These are phyloP conservation scores for Citeromyces hawaiiensis DNA, from an alignment of 1,139 yeast species.

Conservation along the genomic window DNA sequence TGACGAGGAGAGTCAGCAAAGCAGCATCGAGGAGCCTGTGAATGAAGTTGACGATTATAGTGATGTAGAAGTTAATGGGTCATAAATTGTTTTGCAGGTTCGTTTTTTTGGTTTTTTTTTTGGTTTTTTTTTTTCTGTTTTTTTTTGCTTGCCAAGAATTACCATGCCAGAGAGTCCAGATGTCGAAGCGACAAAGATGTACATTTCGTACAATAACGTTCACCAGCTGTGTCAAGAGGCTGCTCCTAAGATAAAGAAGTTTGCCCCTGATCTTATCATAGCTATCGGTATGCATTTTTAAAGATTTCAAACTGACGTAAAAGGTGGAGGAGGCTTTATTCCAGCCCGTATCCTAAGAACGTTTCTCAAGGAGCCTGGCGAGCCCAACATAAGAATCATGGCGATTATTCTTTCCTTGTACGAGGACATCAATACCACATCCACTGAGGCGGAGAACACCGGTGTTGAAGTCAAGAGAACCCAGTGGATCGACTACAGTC, in stretches of 20 bases:
- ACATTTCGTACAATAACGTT: slow-evolving; percentile 48
- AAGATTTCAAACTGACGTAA: background rate
- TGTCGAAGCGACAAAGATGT: slow-evolving; percentile 21
- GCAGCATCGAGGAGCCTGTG: background rate
- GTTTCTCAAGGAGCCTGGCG: slow-evolving; percentile 38
- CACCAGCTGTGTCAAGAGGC: slow-evolving; percentile 48
- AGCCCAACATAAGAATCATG: slow-evolving; percentile 48
- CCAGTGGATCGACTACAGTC: slow-evolving; percentile 55
- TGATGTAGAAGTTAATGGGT: background rate
- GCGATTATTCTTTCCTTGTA: slow-evolving; percentile 52
- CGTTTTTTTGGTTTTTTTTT: background rate
- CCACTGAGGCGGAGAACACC: slow-evolving; percentile 26
- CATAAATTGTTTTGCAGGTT: background rate
- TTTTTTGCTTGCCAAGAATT: background rate
- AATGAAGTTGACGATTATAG: background rate
- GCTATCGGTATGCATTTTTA: slow-evolving; percentile 36
- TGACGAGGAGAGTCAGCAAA: slow-evolving; percentile 4
- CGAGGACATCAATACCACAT: slow-evolving; percentile 35
- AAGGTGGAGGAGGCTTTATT: slow-evolving; percentile 48
- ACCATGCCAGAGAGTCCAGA: slow-evolving; percentile 11
- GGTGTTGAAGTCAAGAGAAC: slow-evolving; percentile 52
- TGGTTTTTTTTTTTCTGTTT: background rate
- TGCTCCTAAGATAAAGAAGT: slow-evolving; percentile 29
- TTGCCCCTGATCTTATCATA: slow-evolving; percentile 74
- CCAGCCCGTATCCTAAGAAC: slow-evolving; percentile 56